phyloP scores from a whole-genome alignment of 2,329 filamentous ascomycete genomes.

The Phialemoniopsis sp. region DNA sequence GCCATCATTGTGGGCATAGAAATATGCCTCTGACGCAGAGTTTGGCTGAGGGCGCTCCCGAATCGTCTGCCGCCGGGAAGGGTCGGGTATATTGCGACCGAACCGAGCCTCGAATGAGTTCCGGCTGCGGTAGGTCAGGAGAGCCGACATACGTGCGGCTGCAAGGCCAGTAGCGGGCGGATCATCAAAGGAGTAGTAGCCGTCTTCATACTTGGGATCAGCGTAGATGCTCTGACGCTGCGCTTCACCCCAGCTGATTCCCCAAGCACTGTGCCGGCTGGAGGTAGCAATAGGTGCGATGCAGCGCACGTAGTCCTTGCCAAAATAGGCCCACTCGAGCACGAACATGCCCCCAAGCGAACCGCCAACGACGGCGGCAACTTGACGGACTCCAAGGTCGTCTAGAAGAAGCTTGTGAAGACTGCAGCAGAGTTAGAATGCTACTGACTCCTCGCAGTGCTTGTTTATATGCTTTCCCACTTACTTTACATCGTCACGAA shows the following conservation, averaged over 20 bases:
- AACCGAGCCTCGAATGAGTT: constrained; percentile 97
- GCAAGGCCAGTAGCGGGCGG: constrained; percentile 84
- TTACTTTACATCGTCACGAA: constrained; percentile 92
- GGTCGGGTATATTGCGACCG: constrained; percentile 86
- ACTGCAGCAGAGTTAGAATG: constrained; percentile 31
- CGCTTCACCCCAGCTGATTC: constrained; percentile 86
- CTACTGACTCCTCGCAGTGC: background rate
- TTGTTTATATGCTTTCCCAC: constrained; percentile 18
- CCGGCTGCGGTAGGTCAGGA: constrained; percentile 91
- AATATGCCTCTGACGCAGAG: constrained; percentile 68
- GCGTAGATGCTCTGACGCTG: constrained; percentile 94
- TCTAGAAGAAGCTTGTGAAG: constrained; percentile 78
- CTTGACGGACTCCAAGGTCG: constrained; percentile 72
- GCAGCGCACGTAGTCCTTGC: constrained; percentile 75
- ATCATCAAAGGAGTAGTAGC: constrained; percentile 86
- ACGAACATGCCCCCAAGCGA: constrained; percentile 89
- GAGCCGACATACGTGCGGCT: constrained; percentile 92
- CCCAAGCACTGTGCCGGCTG: constrained; percentile 81
- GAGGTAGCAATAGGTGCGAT: constrained; percentile 84
- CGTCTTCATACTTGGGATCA: constrained; percentile 97
- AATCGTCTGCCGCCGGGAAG: constrained; percentile 78
- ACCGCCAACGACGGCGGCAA: constrained; percentile 76
- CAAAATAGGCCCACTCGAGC: constrained; percentile 89
- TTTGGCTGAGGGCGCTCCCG: constrained; percentile 58
- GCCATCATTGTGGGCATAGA: constrained; percentile 79